A percentile compares a stretch with the other conserved stretches of the same genome.
These are phyloP conservation scores for Xylaria acuta DNA, from an alignment of 495 filamentous ascomycete species.

Conservation along the genomic window DNA sequence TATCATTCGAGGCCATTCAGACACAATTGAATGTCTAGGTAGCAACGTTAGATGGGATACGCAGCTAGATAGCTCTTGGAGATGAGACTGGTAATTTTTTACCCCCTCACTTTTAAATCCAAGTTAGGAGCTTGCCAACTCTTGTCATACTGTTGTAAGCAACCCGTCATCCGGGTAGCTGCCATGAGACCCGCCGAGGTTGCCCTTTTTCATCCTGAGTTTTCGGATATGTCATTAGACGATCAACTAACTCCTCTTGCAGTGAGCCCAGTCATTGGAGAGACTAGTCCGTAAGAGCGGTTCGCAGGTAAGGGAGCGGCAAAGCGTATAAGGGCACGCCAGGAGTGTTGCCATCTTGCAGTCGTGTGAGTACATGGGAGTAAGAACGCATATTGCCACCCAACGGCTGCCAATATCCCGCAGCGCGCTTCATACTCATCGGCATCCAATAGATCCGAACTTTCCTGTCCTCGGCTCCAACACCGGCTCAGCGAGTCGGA, in stretches of 20 bases:
- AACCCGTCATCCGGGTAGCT: neutral
- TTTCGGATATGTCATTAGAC: neutral
- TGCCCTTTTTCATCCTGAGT: neutral
- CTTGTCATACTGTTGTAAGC: neutral
- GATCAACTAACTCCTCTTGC: neutral
- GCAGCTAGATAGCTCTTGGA: neutral
- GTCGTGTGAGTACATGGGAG: too few relatives aligned
- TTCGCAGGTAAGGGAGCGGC: neutral
- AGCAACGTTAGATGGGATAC: too few relatives aligned
- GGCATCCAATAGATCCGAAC: neutral
- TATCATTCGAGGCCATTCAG: neutral
- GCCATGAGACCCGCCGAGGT: neutral
- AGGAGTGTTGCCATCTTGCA: neutral
- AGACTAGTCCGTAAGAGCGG: neutral
- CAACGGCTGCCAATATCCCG: too few relatives aligned
- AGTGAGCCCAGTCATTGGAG: neutral
- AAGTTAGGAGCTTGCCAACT: neutral
- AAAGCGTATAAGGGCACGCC: neutral
- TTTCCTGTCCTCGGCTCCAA: neutral
- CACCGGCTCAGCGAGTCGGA: neutral
- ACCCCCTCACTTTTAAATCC: neutral
- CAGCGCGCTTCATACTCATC: neutral
- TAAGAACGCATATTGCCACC: neutral
- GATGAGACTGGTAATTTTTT: neutral
- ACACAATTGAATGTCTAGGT: neutral